Conservation (phyloP, 164 flowering plant species). For the Dillenia suffruticosa region DNA sequence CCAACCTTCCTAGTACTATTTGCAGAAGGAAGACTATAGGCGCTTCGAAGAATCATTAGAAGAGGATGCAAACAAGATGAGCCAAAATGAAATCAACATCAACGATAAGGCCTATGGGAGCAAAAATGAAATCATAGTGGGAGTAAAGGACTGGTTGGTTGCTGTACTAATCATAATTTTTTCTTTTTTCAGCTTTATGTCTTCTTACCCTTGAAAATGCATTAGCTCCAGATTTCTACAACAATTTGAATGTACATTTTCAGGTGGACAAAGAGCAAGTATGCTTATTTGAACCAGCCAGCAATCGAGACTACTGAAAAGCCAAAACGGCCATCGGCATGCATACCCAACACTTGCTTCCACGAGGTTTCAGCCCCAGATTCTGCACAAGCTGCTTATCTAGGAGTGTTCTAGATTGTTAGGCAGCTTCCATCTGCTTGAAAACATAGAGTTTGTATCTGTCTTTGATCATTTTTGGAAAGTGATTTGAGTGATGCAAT, state of each 20-base stretch:
- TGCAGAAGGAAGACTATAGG: slow-evolving; percentile 58
- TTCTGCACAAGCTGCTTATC: slow-evolving; percentile 15
- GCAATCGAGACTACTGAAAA: slow-evolving; percentile 31
- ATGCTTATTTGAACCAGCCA: slow-evolving; percentile 67
- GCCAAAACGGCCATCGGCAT: slow-evolving; percentile 33
- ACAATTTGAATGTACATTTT: not conserved
- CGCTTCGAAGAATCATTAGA: slow-evolving; percentile 46
- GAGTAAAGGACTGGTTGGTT: slow-evolving; percentile 74
- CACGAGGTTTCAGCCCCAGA: slow-evolving; percentile 23
- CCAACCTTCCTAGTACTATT: too few species aligned
- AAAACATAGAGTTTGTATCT: too few species aligned
- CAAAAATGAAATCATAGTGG: slow-evolving; percentile 44
- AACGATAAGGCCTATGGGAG: slow-evolving; percentile 5
- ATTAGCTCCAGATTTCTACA: not conserved
- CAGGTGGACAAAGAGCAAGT: slow-evolving; percentile 95
- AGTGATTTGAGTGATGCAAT: too few species aligned
- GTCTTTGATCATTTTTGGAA: too few species aligned
- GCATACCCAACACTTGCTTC: slow-evolving; percentile 32
- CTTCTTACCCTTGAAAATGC: not conserved
- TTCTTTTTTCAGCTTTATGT: not conserved
- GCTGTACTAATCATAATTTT: not conserved
- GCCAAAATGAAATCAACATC: slow-evolving; percentile 5
- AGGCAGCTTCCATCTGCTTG: too few species aligned
- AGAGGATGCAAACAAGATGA: slow-evolving; percentile 11
- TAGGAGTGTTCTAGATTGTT: slow-evolving; percentile 37